Conservation (phyloP, 495 filamentous ascomycete genomes). For the Aspergillus conjunctus region DNA sequence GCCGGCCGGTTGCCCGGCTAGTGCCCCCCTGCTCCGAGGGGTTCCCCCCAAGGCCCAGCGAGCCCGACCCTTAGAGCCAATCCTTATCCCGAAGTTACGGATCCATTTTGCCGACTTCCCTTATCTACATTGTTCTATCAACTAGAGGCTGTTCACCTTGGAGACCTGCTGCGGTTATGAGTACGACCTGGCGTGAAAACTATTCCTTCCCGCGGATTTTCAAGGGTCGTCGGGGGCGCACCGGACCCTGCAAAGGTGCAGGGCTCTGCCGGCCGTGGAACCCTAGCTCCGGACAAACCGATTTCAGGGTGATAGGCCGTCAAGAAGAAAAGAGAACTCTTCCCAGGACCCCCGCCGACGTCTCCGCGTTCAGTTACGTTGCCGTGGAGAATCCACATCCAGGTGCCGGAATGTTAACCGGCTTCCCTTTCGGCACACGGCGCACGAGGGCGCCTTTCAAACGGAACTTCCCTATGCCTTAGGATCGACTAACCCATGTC, state of each 20-base stretch:
- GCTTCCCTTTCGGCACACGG: conserved; percentile 7
- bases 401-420: conserved; percentile 7
- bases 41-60: conserved; percentile 8
- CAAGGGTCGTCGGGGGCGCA: conserved; percentile 8
- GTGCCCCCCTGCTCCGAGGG: conserved; percentile 7
- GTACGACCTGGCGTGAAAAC: conserved; percentile 8
- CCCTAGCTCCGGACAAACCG: conserved; percentile 8
- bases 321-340: conserved; percentile 8
- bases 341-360: conserved; percentile 7
- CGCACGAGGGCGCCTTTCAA: conserved; percentile 6
- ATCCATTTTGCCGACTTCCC: conserved; percentile 8
- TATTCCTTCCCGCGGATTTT: conserved; percentile 8
- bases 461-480: conserved; percentile 7
- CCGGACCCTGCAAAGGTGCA: conserved; percentile 8
- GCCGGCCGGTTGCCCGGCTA: conserved; percentile 7
- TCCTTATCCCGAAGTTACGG: conserved; percentile 8
- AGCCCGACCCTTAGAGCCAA: conserved; percentile 8
- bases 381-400: conserved; percentile 8
- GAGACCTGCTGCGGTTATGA: conserved; percentile 8
- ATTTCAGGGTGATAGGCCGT: conserved; percentile 7
- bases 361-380: conserved; percentile 8
- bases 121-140: conserved; percentile 9
- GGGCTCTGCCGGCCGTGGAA: conserved; percentile 5
- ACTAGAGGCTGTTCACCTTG: conserved; percentile 8
- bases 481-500: conserved; percentile 8